phyloP scores from a whole-genome alignment of 1,284 basidiomycete species.

The Psilocybe mexicana region DNA sequence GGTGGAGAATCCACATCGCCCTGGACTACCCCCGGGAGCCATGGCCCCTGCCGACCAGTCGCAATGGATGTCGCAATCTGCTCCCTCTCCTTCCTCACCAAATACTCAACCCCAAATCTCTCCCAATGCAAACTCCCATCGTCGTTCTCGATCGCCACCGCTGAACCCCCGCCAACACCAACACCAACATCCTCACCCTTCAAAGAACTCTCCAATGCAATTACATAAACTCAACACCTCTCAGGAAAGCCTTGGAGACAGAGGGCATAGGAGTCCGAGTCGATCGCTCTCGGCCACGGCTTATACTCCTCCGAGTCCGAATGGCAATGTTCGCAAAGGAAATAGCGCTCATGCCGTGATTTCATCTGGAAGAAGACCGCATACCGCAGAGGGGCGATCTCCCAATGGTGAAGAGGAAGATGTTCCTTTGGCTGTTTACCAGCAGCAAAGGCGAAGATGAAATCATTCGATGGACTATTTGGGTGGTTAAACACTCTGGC shows the following conservation, averaged over 20 bases:
- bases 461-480: slow-evolving; percentile 5
- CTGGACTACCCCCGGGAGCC: slow-evolving; percentile 57
- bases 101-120: slow-evolving; percentile 30
- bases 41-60: slow-evolving; percentile 53
- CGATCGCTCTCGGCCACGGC: slow-evolving; percentile 71
- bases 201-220: slow-evolving; percentile 27
- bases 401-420: slow-evolving; percentile 67
- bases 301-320: slow-evolving; percentile 40
- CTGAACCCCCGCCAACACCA: slow-evolving; percentile 15
- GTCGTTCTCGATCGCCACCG: slow-evolving; percentile 39
- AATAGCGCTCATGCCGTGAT: slow-evolving; percentile 61
- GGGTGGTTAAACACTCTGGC: neutral
- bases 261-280: slow-evolving; percentile 42
- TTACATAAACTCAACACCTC: slow-evolving; percentile 31
- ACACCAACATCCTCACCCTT: slow-evolving; percentile 14
- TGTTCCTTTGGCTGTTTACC: slow-evolving; percentile 65
- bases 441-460: slow-evolving; percentile 67
- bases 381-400: slow-evolving; percentile 37
- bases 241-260: slow-evolving; percentile 31
- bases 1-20: slow-evolving; percentile 29
- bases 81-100: slow-evolving; percentile 28
- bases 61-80: slow-evolving; percentile 30
- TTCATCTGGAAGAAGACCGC: slow-evolving; percentile 43
- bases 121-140: slow-evolving; percentile 32
- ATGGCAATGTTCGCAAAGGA: slow-evolving; percentile 64